These are phyloP conservation scores for Collybia sordida DNA, from an alignment of 768 basidiomycete species.

Conservation along the genomic window DNA sequence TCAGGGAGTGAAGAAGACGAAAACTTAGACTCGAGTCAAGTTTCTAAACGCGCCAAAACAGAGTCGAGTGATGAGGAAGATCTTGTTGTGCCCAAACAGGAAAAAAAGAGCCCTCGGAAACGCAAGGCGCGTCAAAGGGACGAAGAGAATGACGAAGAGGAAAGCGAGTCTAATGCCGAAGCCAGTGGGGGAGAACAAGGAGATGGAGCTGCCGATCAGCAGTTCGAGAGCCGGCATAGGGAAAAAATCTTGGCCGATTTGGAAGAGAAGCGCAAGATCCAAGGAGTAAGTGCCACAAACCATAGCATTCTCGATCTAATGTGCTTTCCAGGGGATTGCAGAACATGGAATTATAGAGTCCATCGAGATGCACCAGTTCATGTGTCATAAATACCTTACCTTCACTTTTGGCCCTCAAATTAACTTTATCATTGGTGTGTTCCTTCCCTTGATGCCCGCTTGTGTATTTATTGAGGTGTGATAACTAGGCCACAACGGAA, in stretches of 20 bases:
- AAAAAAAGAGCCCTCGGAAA: conserved; percentile 19
- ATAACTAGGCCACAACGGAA: conserved; percentile 82
- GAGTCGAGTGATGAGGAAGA: conserved; percentile 21
- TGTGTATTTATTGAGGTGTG: conserved; percentile 2
- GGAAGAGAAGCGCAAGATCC: conserved; percentile 43
- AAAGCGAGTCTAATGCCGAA: conserved; percentile 9
- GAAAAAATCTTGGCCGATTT: conserved; percentile 55
- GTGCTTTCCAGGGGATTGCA: conserved; percentile 61
- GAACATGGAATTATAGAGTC: conserved; percentile 87
- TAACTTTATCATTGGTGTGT: conserved; percentile 91
- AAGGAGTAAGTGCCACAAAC: conserved; percentile 39
- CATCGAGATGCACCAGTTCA: conserved; percentile 89
- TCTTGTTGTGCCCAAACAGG: conserved; percentile 14
- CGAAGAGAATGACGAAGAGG: conserved; percentile 21
- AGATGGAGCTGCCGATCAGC: conserved; percentile 59
- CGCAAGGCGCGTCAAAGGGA: conserved; percentile 34
- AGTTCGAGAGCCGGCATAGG: conserved; percentile 63
- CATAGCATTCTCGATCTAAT: conserved; percentile 3
- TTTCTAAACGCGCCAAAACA: conserved; percentile 33
- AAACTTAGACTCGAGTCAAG: conserved; percentile 22
- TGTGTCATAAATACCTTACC: conserved; percentile 87
- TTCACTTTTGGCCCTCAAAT: conserved; percentile 91
- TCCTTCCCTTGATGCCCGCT: background rate
- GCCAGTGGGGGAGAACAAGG: conserved; percentile 33
- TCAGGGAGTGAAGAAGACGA: conserved; percentile 47